Evolutionary conservation across 2,329 filamentous ascomycete genomes (phyloP), one percentile per base, ranked within the genome.

Genomic region (Paraphoma chrysanthemicola): DNA sequence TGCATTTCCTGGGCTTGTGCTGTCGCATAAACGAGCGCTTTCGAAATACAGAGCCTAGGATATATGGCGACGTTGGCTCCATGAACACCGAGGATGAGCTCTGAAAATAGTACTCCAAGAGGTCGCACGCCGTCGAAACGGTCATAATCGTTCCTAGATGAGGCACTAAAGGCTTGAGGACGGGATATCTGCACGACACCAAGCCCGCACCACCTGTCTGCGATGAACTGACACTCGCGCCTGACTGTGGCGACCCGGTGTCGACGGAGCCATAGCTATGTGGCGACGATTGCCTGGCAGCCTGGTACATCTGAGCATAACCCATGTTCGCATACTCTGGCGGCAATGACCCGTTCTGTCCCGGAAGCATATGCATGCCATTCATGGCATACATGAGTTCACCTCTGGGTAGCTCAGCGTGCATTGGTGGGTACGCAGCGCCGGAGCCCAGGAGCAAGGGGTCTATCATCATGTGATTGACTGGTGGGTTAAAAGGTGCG

Each of bases 61-160:
- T 89, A 72, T 96, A 97, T 0, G 93, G 93, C 11, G 92, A 97
- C 74, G 91, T 89, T 3, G 93, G 93, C 69, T 96, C 92, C 78
- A 95, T 88, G 77, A 94, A 90, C 2, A 90, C 89, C 1, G 92
- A 92, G 2, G 92, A 95, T 1, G 92, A 93, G 73, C 92, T 96
- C 47, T 91, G 88, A 73, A 97, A 97, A 77, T 97, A 97, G 44
- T 93, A 83, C 68, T 97, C 93, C 57, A 97, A 84, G 45, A 97
- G 83, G 73, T 97, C 93, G 79, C 92, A 97, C 8, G 93, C 93
- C 48, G 96, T 83, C 1, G 88, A 85, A 44, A 91, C 82, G 1
- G 92, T 91, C 42, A 97, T 88, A 59, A 96, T 91, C 54, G 87
- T 87, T 18, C 87, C 86, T 45, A 97, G 85, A 71, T 96, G 90